Evolutionary conservation across 441 rosid species (phyloP), one percentile per base, ranked within the genome.

Genomic region (Arabidopsis lyrata): DNA sequence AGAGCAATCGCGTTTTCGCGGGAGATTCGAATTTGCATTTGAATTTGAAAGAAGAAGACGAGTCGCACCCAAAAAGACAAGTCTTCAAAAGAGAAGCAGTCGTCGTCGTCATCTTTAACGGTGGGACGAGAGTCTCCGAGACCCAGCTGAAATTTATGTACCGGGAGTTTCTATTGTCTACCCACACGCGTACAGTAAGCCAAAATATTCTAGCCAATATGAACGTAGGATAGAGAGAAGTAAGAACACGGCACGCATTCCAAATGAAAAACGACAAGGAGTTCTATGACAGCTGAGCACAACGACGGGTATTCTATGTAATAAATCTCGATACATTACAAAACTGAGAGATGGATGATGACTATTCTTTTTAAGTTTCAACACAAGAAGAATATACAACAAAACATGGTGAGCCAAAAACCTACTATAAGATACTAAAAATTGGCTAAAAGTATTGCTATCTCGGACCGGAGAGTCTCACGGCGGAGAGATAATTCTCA

Each of bases 401-500:
- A 74, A 38, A 6, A 13, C 31, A 64, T 55, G 57, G 31, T 74
- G 80, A 32, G 65, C 64, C 61, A 41, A 62, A 72, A n/a, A 39
- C 63, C 72, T 68, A 75, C 42, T 20, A 6, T 54, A 42, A 41
- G 60, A 62, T 31, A 16, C 70, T 77, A 62, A 24, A 47, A 62
- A 35, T 27, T 44, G 47, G 52, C 57, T 60, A 61, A 16, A 22
- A 39, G 1, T 5, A 42, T 45, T 73, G 84, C 79, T 86, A 95
- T 86, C 99, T 88, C 5, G 98, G 99, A 54, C 99, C 98, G 4
- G 98, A 95, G 52, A 95, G 95, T 82, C 84, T 82, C 78, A 87
- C 96, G 2, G 96, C 88, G 9, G 98, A 95, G 34, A 85, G 85
- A 75, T 81, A 73, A 38, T 90, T 88, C 57, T 84, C 93, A 50